A percentile compares a stretch with the other conserved stretches of the same genome.
Evolutionary conservation across 139 green algal species (phyloP).

Genomic region (Picochlorum sp.): DNA sequence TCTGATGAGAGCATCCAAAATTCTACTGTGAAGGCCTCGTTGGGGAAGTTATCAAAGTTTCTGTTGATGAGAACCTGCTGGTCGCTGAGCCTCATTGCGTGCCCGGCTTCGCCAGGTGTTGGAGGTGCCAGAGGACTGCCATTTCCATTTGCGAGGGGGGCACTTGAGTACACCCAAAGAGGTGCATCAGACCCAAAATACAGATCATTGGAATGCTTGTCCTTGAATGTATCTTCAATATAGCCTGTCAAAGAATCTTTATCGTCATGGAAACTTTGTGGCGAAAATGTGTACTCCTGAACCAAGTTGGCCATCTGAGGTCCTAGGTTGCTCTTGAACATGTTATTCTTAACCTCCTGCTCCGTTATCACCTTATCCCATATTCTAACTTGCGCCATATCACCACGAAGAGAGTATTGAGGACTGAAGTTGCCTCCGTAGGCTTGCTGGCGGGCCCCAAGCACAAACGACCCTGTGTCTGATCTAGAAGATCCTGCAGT

Average conservation of each 20-base stretch:
- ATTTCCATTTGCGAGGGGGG: slow-evolving; percentile 45
- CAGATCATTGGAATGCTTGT: slow-evolving; percentile 43
- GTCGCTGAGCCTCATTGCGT: slow-evolving; percentile 63
- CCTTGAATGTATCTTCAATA: slow-evolving; percentile 6
- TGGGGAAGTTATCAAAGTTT: slow-evolving; percentile 67
- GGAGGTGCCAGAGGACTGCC: slow-evolving; percentile 41
- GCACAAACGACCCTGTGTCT: slow-evolving; percentile 47
- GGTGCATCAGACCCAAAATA: slow-evolving; percentile 43
- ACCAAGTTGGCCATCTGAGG: slow-evolving; percentile 30
- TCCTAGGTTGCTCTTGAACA: slow-evolving; percentile 2
- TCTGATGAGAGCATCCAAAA: slow-evolving; percentile 73
- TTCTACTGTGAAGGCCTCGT: slow-evolving; percentile 67
- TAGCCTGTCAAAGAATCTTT: not conserved
- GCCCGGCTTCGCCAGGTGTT: slow-evolving; percentile 43
- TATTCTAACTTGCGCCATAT: slow-evolving; percentile 61
- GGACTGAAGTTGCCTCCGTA: slow-evolving; percentile 72
- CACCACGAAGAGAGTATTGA: slow-evolving; percentile 46
- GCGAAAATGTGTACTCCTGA: slow-evolving; percentile 49
- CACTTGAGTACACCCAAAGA: slow-evolving; percentile 58
- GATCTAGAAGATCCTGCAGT: not conserved
- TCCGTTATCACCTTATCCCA: slow-evolving; percentile 52
- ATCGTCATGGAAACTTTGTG: slow-evolving; percentile 7
- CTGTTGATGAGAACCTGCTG: slow-evolving; percentile 66
- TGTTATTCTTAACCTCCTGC: slow-evolving; percentile 1
- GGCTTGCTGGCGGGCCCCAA: slow-evolving; percentile 78